These are phyloP conservation scores for Epichloe coenophiala DNA, from an alignment of 2,329 filamentous ascomycete species.

Conservation along the genomic window DNA sequence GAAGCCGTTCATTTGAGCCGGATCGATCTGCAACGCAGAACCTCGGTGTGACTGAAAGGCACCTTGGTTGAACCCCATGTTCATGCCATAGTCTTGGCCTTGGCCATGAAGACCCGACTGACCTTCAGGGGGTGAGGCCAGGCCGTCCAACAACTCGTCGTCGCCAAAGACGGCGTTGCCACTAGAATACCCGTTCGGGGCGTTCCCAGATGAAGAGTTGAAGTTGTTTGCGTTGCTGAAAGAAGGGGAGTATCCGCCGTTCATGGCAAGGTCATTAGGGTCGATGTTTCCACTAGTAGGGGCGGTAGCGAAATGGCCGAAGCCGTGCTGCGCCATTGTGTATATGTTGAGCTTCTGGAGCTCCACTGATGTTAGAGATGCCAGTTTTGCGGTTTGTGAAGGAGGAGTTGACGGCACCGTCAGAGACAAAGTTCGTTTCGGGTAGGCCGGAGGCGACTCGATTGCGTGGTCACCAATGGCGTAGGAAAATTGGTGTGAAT, in stretches of 20 bases:
- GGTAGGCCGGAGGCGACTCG: slow-evolving; percentile 1
- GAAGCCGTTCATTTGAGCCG: slow-evolving; percentile 62
- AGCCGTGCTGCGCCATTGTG: slow-evolving; percentile 42
- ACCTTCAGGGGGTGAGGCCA: slow-evolving; percentile 43
- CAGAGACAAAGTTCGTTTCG: neutral
- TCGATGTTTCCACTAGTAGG: slow-evolving; percentile 54
- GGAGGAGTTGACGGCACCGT: slow-evolving; percentile 5
- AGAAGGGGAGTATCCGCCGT: slow-evolving; percentile 43
- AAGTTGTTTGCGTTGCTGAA: slow-evolving; percentile 39
- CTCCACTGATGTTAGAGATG: slow-evolving; percentile 4
- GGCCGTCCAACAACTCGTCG: slow-evolving; percentile 72
- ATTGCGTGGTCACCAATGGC: neutral
- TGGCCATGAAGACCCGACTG: slow-evolving; percentile 38
- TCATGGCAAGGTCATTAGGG: slow-evolving; percentile 71
- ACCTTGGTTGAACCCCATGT: slow-evolving; percentile 42
- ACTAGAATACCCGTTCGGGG: slow-evolving; percentile 60
- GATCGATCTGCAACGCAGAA: slow-evolving; percentile 46
- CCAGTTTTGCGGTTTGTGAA: slow-evolving; percentile 5
- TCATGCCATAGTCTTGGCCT: slow-evolving; percentile 44
- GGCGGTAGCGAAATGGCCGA: slow-evolving; percentile 40
- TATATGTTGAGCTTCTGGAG: slow-evolving; percentile 7
- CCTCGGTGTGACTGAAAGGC: slow-evolving; percentile 43
- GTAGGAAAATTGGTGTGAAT: neutral
- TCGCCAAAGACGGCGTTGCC: slow-evolving; percentile 71
- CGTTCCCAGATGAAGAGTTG: slow-evolving; percentile 43